phyloP scores from a whole-genome alignment of 1,284 basidiomycete species.

The Trichosporon sp. region DNA sequence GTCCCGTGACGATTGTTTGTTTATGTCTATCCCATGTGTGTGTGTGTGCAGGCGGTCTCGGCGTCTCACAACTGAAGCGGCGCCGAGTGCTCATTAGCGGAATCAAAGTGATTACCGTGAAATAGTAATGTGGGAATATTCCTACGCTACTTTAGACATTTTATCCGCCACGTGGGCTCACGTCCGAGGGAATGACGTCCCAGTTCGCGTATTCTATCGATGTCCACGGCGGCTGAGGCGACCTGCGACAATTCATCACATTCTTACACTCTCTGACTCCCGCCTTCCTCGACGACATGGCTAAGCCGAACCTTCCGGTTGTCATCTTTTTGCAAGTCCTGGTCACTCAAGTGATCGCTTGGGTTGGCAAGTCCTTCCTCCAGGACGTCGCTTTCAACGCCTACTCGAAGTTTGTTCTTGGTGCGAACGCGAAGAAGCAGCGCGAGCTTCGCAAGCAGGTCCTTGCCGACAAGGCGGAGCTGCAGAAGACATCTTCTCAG shows the following conservation, averaged over 20 bases:
- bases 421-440: slow-evolving; percentile 56
- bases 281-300: slow-evolving; percentile 16
- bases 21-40: slow-evolving; percentile 4
- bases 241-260: background rate
- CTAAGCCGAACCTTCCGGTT: slow-evolving; percentile 56
- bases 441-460: slow-evolving; percentile 68
- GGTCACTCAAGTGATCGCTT: slow-evolving; percentile 71
- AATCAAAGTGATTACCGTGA: background rate
- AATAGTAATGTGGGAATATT: background rate
- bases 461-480: slow-evolving; percentile 72
- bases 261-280: too few relatives aligned
- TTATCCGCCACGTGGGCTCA: background rate
- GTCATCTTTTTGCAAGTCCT: slow-evolving; percentile 76
- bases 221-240: background rate
- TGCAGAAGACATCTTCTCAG: slow-evolving; percentile 84
- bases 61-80: background rate
- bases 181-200: background rate
- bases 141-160: background rate
- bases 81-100: slow-evolving; percentile 1
- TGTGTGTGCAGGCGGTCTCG: background rate
- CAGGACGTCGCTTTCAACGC: slow-evolving; percentile 65
- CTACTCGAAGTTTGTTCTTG: slow-evolving; percentile 63
- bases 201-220: background rate
- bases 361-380: slow-evolving; percentile 78
- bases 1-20: slow-evolving; percentile 3